phyloP scores from a whole-genome alignment of 768 basidiomycete species.

The Nidularia pulvinata region DNA sequence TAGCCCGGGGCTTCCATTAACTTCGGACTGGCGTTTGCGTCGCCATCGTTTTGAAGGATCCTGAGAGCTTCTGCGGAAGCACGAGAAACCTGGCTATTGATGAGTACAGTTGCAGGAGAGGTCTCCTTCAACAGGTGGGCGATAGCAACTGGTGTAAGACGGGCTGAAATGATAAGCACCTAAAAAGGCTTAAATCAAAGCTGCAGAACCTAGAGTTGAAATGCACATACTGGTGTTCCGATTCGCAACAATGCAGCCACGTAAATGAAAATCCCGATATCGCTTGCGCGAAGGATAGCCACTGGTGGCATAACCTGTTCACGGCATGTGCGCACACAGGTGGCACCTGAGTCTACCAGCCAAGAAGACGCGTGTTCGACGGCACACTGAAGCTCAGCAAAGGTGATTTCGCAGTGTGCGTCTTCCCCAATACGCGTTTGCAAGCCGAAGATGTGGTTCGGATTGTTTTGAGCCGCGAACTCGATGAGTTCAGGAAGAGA shows the following conservation, averaged over 20 bases:
- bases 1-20: conserved; percentile 21
- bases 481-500: conserved; percentile 34
- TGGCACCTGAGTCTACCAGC: conserved; percentile 23
- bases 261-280: conserved; percentile 32
- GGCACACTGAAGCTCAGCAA: conserved; percentile 25
- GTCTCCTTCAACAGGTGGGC: conserved; percentile 30
- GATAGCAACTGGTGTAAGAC: conserved; percentile 29
- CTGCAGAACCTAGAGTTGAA: too few species aligned
- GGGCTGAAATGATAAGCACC: conserved; percentile 33
- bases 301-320: conserved; percentile 25
- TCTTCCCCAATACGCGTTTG: conserved; percentile 20
- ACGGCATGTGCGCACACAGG: conserved; percentile 17
- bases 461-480: conserved; percentile 29
- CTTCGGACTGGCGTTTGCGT: conserved; percentile 5
- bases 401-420: conserved; percentile 25
- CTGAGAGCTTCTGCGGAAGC: conserved; percentile 24
- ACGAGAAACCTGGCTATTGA: conserved; percentile 24
- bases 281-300: conserved; percentile 32
- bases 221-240: conserved; percentile 28
- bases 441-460: conserved; percentile 30
- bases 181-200: conserved; percentile 3
- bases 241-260: conserved; percentile 32
- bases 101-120: conserved; percentile 21
- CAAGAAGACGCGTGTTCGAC: conserved; percentile 30
- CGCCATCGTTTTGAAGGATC: conserved; percentile 6